Evolutionary conservation across 495 filamentous ascomycete species (phyloP), one percentile per base, ranked within the genome.

Genomic region (Penicillium pulvis): DNA sequence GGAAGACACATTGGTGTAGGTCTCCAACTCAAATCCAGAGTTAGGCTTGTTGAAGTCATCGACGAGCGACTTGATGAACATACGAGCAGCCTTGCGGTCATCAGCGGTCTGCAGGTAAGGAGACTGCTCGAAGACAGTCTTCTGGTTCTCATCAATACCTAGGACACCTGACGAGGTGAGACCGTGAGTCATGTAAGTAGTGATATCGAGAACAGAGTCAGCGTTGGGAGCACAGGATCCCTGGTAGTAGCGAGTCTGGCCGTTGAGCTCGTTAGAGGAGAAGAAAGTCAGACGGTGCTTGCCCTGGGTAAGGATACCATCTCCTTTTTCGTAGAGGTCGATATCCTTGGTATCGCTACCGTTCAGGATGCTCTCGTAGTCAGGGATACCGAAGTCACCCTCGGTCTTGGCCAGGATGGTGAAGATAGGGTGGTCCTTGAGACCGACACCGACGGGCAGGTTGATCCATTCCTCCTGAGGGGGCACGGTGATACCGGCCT

Each of bases 351-450:
- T 44, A 51, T 78, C 79, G 6, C 81, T 77, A 39, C 72, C 75
- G 59, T 74, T 72, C 66, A 83, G 83, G 14, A 87, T 85, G 54
- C 68, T 73, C 58, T 87, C 87, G 59, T 85, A 89, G 76, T 90
- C 84, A 59, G 88, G 88, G 60, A 84, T 77, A 9, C 74, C 75
- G 30, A 88, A 80, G 51, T 79, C 74, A 44, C 82, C 80, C 60
- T 89, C 84, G 41, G 77, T 79, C 57, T 90, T 79, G n/a, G 67
- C 61, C 52, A 86, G 80, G 17, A 85, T 77, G 64, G 89, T 82
- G 59, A 90, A 91, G 70, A 90, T 89, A 56, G 85, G 78, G 70
- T 93, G 88, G 67, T 92, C 89, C 58, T 85, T 82, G 43, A 91
- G 69, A 65, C 89, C 90, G 64, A 87, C 80, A 24, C 90, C 89